Percentiles rank a stretch among this genome's conserved stretches.
These are phyloP conservation scores for Ceratobasidium sp. DNA, from an alignment of 1,284 basidiomycete genomes.

Conservation along the genomic window DNA sequence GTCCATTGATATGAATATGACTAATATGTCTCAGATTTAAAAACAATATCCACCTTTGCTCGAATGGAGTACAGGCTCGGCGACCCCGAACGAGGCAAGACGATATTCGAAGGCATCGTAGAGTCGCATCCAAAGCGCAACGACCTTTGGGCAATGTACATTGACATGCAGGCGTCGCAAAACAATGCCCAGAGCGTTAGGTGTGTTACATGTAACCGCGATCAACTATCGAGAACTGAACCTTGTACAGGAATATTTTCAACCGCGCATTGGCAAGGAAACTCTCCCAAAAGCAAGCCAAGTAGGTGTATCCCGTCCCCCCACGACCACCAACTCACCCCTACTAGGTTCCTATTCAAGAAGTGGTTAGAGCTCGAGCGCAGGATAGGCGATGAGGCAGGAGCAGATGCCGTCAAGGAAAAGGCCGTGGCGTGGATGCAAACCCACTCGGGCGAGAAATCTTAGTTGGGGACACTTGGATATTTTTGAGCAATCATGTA, in stretches of 20 bases:
- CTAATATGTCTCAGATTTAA: slow-evolving; percentile 70
- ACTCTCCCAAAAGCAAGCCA: slow-evolving; percentile 93
- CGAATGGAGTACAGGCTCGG: slow-evolving; percentile 95
- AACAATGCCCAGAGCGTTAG: slow-evolving; percentile 78
- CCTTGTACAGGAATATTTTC: slow-evolving; percentile 71
- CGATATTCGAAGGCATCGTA: slow-evolving; percentile 95
- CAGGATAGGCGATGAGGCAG: slow-evolving; percentile 84
- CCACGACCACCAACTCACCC: slow-evolving; percentile 32
- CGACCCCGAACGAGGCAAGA: slow-evolving; percentile 92
- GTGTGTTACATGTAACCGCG: slow-evolving; percentile 50
- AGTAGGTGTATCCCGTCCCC: slow-evolving; percentile 59
- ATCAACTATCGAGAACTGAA: not conserved
- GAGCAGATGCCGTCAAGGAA: slow-evolving; percentile 80
- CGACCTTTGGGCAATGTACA: slow-evolving; percentile 96
- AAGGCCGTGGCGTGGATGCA: slow-evolving; percentile 90
- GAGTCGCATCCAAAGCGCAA: slow-evolving; percentile 93
- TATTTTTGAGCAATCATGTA: slow-evolving; percentile 6
- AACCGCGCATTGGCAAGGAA: slow-evolving; percentile 82
- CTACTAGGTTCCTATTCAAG: slow-evolving; percentile 85
- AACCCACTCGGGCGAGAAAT: not conserved
- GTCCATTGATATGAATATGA: not conserved
- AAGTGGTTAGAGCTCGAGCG: slow-evolving; percentile 95
- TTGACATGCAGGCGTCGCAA: slow-evolving; percentile 90
- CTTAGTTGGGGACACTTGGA: not conserved
- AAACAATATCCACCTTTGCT: slow-evolving; percentile 93